A percentile compares a stretch with the other conserved stretches of the same genome.
Conservation (phyloP, 2,329 filamentous ascomycete genomes). For the Ascocoryne sarcoides region DNA sequence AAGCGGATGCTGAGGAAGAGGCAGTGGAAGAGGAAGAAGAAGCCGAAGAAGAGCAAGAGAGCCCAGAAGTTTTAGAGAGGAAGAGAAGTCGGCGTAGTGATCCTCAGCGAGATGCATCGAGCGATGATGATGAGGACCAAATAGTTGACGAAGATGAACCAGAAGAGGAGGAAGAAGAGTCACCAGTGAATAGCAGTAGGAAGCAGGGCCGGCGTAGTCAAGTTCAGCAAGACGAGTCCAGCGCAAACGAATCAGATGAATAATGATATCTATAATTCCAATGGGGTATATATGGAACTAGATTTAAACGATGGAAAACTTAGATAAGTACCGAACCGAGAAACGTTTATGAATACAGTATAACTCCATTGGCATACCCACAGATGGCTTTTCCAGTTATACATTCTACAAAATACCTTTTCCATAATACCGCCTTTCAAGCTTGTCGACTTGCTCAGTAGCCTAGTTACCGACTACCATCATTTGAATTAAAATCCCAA, state of each 20-base stretch:
- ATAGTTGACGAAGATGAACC: not conserved
- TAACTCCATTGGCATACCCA: too few relatives aligned
- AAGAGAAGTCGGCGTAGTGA: slow-evolving; percentile 4
- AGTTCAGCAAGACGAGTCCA: not conserved
- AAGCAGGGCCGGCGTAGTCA: not conserved
- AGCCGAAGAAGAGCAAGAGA: slow-evolving; percentile 3
- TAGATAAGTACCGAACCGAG: too few relatives aligned
- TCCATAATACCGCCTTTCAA: too few relatives aligned
- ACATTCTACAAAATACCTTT: too few relatives aligned
- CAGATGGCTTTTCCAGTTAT: too few relatives aligned
- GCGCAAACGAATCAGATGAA: not conserved
- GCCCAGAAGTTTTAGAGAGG: not conserved
- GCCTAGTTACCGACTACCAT: too few relatives aligned
- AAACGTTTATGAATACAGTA: too few relatives aligned
- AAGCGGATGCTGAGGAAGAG: not conserved
- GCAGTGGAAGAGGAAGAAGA: slow-evolving; percentile 9
- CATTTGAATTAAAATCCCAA: too few relatives aligned
- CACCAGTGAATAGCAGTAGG: not conserved
- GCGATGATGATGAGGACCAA: not conserved
- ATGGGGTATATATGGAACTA: too few relatives aligned
- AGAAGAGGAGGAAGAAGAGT: not conserved
- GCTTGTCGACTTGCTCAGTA: too few relatives aligned
- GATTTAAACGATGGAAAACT: too few relatives aligned
- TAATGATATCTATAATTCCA: too few relatives aligned
- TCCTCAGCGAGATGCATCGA: slow-evolving; percentile 3